Evolutionary conservation across 371 early-diverging fungal genomes (phyloP), one percentile per base, ranked within the genome.

Genomic region (Syncephalastrum racemosum): DNA sequence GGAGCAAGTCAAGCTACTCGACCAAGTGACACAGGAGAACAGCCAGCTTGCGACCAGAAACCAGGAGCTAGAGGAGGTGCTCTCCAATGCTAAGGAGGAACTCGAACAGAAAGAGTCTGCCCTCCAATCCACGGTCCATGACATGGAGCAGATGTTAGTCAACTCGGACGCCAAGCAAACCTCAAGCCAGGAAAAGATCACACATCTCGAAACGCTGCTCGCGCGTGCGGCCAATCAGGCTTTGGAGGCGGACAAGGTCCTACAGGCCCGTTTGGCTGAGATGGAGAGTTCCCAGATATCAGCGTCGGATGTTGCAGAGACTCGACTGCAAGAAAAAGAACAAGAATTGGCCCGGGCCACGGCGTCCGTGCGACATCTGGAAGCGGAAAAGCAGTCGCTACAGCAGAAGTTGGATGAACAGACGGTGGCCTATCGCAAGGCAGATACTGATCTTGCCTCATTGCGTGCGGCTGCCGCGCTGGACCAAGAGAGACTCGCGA

Each of bases 11-110:
- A 51, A 54, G 16, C 20, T 52, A 4, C 40, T 63, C 12, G 64
- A 60, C 20, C 49, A 43, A 2, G 59, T 60, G 41, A 41, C 46
- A 1, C 47, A 52, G 15, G 63, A 70, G 36, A 58, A 66, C n/a
- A 63, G 66, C 23, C 20, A 51, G 6, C 25, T 52, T 4, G 58
- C 25, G 23, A 16, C 42, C 15, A 27, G 47, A 24, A 15, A 53
- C 36, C 39, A 25, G 36, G 39, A 52, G 42, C 13, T 53, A 12
- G 48, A 56, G 47, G 48, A 56, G 48, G 49, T 27, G 10, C 15
- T 48, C 7, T 31, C 19, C 20, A 41, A 39, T 2, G 41, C 49
- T 12, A 22, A 36, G 42, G 15, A 36, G 13, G 49, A 48, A 14
- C 24, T 15, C 27, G 50, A 31, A 10, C 36, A 31, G 36, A 31